phyloP scores from a whole-genome alignment of 129 eudicot genomes.

The Flaveria robusta region DNA sequence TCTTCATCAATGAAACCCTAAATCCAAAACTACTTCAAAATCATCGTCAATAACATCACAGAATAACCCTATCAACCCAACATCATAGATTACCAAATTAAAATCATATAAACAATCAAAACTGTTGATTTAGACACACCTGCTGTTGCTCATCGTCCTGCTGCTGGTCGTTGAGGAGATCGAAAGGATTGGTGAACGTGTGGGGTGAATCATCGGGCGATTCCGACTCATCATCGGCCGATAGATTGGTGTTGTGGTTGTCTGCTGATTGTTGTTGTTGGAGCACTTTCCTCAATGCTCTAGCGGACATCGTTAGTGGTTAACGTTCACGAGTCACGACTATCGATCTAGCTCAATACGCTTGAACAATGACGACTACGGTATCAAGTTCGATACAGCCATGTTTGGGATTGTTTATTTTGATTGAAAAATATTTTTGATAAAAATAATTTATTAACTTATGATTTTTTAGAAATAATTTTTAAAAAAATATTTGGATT shows the following conservation, averaged over 20 bases:
- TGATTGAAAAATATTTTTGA: too few relatives aligned
- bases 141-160: constrained; percentile 37
- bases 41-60: background rate
- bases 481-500: too few relatives aligned
- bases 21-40: background rate
- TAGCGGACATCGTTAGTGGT: constrained; percentile 58
- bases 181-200: constrained; percentile 58
- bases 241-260: constrained; percentile 29
- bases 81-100: background rate
- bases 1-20: background rate
- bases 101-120: background rate
- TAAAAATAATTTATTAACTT: too few relatives aligned
- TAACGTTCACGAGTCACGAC: background rate
- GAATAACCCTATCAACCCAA: constrained; percentile 19
- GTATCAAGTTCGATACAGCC: too few relatives aligned
- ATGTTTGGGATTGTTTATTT: too few relatives aligned
- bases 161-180: constrained; percentile 60
- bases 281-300: constrained; percentile 75
- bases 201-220: constrained; percentile 41
- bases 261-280: constrained; percentile 60
- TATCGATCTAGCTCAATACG: constrained; percentile 21
- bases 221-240: constrained; percentile 44
- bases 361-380: too few relatives aligned
- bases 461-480: too few relatives aligned
- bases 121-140: constrained; percentile 33